Base-by-base conservation (phyloP, 2,329 filamentous ascomycete genomes). In the Waltergamsia citrina region DNA sequence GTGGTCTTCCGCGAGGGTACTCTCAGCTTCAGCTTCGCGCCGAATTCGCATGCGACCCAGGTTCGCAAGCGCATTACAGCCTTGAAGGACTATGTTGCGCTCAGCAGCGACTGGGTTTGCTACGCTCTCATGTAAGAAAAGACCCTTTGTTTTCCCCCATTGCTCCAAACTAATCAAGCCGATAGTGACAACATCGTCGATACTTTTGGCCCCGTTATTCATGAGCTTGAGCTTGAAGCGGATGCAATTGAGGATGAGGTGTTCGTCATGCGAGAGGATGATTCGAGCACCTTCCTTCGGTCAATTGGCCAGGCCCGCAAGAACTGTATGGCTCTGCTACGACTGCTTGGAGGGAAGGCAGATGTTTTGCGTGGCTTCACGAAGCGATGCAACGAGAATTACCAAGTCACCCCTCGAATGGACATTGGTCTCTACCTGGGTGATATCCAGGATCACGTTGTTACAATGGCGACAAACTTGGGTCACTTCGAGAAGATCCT, bases 91-190 rank as follows among this genome's bases (percentile, higher is more conserved):
- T 96, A 95, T 51, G 84, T 96, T 48, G 81, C 88, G 41, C 71
- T 98, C 25, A 94, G 86, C 53, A 88, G 87, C 46, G 92, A 98
- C 60, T 98, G 93, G 90, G 93, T 96, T 47, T 98, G 92, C 66
- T 98, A 98, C 54, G 92, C 92, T 28, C 71, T 98, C 51, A 96
- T 98, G 81, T 86, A 67, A 69, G 80, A 63, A n/a, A 18, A 12
- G 5, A 15, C 4, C 17, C 18, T 21, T 15, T 27, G 20, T 12
- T 20, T 16, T 11, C 4, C 7, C 5, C 17, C 18, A 7, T 16
- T 17, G 16, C 27, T 31, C 34, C 12, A 14, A 22, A 14, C 8
- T 32, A n/a, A n/a, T n/a, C n/a, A n/a, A n/a, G n/a, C 4, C 5
- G 30, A 23, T 37, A 85, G 81, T 53, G 92, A 98, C 57, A 86